Base-by-base conservation (phyloP, 164 flowering plant genomes). In the Taxillus chinensis region DNA sequence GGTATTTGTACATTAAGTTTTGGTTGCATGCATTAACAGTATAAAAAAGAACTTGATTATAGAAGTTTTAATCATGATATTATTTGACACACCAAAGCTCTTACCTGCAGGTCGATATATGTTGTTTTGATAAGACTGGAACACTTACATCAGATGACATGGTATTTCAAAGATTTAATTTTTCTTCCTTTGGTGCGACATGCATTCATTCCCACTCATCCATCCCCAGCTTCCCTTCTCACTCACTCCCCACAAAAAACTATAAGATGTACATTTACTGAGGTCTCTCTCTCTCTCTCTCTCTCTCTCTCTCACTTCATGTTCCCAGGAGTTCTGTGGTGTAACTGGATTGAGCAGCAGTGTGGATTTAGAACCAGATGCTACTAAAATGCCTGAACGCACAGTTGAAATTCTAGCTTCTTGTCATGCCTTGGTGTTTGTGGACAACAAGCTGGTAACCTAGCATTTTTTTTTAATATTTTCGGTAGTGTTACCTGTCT, bases 111-210 rank as follows among this genome's bases (percentile, higher is more conserved):
- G 99, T 93, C 71, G 99, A 93, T 70, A 83, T 90, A 49, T 93
- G 99, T 70, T 93, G 99, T 74, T 93, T 93, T 67, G 99, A 93
- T 72, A 93, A 90, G 79, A 93, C 99, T 7, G 97, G 99, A 63
- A 90, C 99, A 57, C 85, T 93, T 59, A 93, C 97, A 57, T 90
- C 99, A 45, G 99, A 93, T 84, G 99, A 93, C 78, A 93, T 93
- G 99, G 99, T 93, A 82, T 65, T 78, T 15, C 38, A 49, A 8
- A 48, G 56, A 43, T n/a, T 12, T n/a, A n/a, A 39, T n/a, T 8
- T 55, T 37, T 27, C 0, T 27, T 27, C 27, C 27, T 27, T 27
- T 27, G 2, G 0, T 27, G 27, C 2, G 27, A 27, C 27, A 27
- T 27, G 27, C 27, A 27, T 27, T 27, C 27, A 27, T 27, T 27